Evolutionary conservation across 108 stramenopile genomes (phyloP), one percentile per base, ranked within the genome.

Genomic region (Stephanodiscus minutulus): DNA sequence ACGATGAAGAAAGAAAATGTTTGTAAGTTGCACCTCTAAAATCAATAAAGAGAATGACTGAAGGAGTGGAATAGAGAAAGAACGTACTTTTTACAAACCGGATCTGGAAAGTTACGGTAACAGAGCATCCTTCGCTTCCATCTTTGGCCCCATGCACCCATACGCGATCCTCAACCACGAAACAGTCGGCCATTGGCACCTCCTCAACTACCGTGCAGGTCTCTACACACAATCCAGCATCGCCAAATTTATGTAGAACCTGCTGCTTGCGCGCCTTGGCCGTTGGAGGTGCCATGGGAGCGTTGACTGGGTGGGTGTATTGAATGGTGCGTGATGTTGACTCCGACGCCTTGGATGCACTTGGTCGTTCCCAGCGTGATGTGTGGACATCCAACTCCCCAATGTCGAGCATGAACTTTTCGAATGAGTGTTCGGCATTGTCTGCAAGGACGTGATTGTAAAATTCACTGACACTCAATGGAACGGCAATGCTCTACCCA

Each of bases 101-200:
- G 29, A 91, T 80, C 28, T 85, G 81, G 73, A 89, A 95, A 3
- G 76, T 65, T 46, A 75, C 77, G 5, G 68, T 63, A 10, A 92
- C 29, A 18, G 83, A 73, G 46, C 69, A 70, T 35, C 67, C 79
- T 24, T 66, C 62, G 3, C 64, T 53, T 7, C 71, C 61, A 10
- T 83, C 76, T n/a, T 50, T 24, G 36, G 63, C 41, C 5, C 71
- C 53, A 60, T 81, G 75, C 5, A 91, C 84, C 46, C 82, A 76
- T 18, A 92, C 64, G 10, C 86, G 83, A 76, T 95, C 93, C 21
- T 69, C 70, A 24, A 95, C 91, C 56, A 85, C 85, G 52, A 95
- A 95, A 56, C 91, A 95, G 68, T 95, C 93, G 13, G 91, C 84
- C 91, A 92, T 86, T 33, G 93, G 93, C 37, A 95, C 91, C 79